Evolutionary conservation across 805 yeast species (phyloP).

Genomic region (Candida nitratophila): DNA sequence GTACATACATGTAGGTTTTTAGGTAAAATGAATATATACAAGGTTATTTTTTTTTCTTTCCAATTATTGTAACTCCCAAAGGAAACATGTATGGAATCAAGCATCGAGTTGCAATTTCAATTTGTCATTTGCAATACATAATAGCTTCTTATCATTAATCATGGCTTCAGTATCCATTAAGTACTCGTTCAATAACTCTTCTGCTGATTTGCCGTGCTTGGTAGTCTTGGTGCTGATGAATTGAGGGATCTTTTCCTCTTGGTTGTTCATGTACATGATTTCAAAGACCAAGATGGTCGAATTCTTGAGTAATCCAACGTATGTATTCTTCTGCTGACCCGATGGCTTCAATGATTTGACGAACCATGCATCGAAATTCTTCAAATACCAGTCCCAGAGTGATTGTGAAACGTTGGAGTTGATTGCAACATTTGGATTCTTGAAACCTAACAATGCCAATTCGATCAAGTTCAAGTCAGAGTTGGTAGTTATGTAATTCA

Average conservation of each 20-base stretch:
- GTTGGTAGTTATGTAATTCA: constrained; percentile 52
- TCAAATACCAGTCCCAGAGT: constrained; percentile 52
- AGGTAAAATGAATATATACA: no score
- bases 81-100: no score
- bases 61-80: no score
- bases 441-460: constrained; percentile 49
- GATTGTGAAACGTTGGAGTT: constrained; percentile 7
- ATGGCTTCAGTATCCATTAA: not conserved
- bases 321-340: constrained; percentile 23
- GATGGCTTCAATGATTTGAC: constrained; percentile 39
- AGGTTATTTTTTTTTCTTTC: no score
- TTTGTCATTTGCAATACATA: not conserved
- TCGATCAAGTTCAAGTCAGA: constrained; percentile 51
- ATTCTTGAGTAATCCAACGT: constrained; percentile 36
- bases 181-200: not conserved
- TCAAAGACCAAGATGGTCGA: constrained; percentile 36
- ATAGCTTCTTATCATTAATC: not conserved
- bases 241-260: constrained; percentile 12
- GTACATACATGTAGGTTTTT: not conserved
- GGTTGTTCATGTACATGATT: constrained; percentile 12
- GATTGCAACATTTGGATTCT: constrained; percentile 25
- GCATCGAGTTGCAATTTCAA: not conserved
- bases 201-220: constrained; percentile 2
- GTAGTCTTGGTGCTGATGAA: constrained; percentile 15
- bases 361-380: constrained; percentile 47